Evolutionary conservation across 1,139 yeast genomes (phyloP), one percentile per base, ranked within the genome.

Genomic region (Hanseniaspora gamundiae): DNA sequence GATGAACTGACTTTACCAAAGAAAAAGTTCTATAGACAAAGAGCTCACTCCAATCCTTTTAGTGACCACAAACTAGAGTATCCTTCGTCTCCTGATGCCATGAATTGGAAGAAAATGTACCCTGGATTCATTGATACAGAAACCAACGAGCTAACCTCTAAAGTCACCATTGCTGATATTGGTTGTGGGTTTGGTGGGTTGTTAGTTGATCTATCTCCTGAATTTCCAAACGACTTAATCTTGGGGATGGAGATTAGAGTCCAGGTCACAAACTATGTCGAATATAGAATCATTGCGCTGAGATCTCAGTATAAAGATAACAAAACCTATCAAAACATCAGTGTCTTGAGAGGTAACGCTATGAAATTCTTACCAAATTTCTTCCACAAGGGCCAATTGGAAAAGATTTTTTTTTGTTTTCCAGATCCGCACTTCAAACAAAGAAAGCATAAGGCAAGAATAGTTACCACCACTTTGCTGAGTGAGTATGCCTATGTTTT

Each of bases 181-280:
- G 99, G 99, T 14, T 91, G 99, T 66, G 99, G 99, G 1, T 91
- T 84, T 61, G 99, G 99, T 42, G 99, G 99, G 0, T 70, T 91
- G 48, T 62, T 86, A 56, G 78, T 84, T 41, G 82, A 86, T 42
- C 70, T 91, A 46, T 82, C 95, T 2, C 83, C 88, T 2, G 76
- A 68, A 45, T 81, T 81, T 51, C 88, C 93, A 1, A 74, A 81
- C 3, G 73, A 71, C 20, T 68, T 85, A 56, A 80, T 87, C 42
- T 69, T 91, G 43, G 97, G 97, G 19, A 86, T 88, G 95, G 99
- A 91, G 65, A 93, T 91, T 57, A 74, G 99, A 57, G 95, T 87
- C 16, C 99, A 91, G 64, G 98, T 91, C 41, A 88, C 98, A 2
- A 87, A 91, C 55, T 91, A 88, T 59, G 98, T 91, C 19, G 95